phyloP scores from a whole-genome alignment of 1,284 basidiomycete genomes.

The Malassezia furfur region DNA sequence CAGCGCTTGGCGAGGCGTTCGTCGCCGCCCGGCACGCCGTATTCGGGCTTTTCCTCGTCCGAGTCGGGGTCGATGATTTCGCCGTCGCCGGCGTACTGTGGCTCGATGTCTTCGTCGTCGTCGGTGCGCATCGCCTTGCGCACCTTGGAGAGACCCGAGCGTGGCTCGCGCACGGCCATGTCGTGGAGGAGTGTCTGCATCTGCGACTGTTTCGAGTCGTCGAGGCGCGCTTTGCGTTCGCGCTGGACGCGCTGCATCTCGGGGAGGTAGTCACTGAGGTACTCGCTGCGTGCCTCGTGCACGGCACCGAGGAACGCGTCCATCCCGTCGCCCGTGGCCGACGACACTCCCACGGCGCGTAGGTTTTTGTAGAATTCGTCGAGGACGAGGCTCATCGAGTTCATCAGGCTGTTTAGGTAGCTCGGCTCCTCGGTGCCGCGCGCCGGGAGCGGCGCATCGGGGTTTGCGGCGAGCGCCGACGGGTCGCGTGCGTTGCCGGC shows the following conservation, averaged over 20 bases:
- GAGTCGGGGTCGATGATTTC: constrained; percentile 45
- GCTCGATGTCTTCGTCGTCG: constrained; percentile 12
- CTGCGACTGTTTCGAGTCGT: constrained; percentile 60
- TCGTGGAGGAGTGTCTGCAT: constrained; percentile 75
- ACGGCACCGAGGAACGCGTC: constrained; percentile 84
- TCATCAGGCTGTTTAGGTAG: constrained; percentile 98
- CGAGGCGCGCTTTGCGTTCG: constrained; percentile 56
- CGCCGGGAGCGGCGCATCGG: neutral
- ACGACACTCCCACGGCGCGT: constrained; percentile 87
- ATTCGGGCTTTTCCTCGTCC: constrained; percentile 34
- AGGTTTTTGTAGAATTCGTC: constrained; percentile 98
- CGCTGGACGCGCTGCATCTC: constrained; percentile 65
- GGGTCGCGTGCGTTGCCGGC: constrained; percentile 52
- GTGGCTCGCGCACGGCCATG: constrained; percentile 53
- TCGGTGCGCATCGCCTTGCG: constrained; percentile 14
- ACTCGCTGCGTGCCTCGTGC: constrained; percentile 73
- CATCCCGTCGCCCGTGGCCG: constrained; percentile 85
- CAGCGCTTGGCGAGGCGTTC: constrained; percentile 10
- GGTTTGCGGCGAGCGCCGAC: constrained; percentile 15
- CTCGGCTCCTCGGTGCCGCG: constrained; percentile 66
- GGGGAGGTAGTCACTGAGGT: constrained; percentile 78
- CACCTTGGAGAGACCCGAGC: constrained; percentile 42
- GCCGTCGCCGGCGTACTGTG: constrained; percentile 43
- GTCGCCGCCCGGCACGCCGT: constrained; percentile 11
- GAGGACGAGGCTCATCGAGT: constrained; percentile 93